Conservation (phyloP, 2,329 filamentous ascomycete genomes). For the Fusarium sp. region DNA sequence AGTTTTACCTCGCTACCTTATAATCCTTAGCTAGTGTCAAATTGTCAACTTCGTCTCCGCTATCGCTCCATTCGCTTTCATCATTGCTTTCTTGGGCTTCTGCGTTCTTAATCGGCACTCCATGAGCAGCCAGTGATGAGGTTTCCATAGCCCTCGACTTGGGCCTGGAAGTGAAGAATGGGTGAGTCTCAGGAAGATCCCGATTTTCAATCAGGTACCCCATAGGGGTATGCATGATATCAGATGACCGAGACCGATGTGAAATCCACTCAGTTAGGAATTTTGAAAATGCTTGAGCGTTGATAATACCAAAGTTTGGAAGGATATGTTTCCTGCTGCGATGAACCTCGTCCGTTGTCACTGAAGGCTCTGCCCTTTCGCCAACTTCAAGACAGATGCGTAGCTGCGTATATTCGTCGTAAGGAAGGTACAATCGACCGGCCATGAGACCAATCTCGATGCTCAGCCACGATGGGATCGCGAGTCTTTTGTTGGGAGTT, state of each 20-base stretch:
- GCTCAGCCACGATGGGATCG: not conserved
- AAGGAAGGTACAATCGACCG: conserved; percentile 8
- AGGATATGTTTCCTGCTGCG: not conserved
- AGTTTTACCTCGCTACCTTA: no score
- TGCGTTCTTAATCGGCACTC: no score
- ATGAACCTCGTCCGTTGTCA: fast-evolving
- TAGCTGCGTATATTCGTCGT: not conserved
- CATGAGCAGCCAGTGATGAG: not conserved
- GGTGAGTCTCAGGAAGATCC: not conserved
- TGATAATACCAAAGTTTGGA: not conserved
- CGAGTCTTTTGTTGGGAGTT: not conserved
- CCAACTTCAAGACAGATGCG: not conserved
- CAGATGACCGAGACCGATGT: not conserved
- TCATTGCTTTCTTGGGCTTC: no score
- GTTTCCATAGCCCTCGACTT: not conserved
- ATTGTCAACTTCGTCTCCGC: no score
- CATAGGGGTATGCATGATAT: conserved; percentile 12
- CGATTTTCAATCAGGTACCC: not conserved
- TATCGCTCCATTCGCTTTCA: no score
- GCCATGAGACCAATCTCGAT: conserved; percentile 13
- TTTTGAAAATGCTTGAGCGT: not conserved
- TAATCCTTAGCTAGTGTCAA: no score
- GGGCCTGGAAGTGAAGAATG: not conserved
- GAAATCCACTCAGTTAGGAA: not conserved
- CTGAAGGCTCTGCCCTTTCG: no score